These are phyloP conservation scores for Scenedesmus sp. DNA, from an alignment of 163 green algal genomes.

Conservation along the genomic window DNA sequence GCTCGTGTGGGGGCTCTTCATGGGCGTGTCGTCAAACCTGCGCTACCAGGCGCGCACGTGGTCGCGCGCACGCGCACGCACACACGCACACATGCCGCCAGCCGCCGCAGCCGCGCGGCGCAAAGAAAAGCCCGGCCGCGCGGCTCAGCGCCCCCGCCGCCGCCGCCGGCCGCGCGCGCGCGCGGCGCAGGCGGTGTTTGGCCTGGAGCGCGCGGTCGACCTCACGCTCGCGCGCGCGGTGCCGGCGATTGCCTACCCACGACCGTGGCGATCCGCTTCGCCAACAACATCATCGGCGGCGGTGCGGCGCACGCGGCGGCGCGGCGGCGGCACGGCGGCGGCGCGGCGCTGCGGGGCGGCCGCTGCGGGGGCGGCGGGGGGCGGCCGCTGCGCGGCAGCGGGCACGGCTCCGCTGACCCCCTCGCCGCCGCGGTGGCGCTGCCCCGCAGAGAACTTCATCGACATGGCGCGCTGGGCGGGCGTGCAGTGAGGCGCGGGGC, in stretches of 20 bases:
- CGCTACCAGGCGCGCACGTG: slow-evolving; percentile 79
- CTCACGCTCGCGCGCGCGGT: slow-evolving; percentile 75
- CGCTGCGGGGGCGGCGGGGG: too few species aligned
- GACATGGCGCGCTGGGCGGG: slow-evolving; percentile 91
- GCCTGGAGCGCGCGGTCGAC: slow-evolving; percentile 90
- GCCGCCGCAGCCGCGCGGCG: too few species aligned
- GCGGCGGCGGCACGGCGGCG: slow-evolving; percentile 63
- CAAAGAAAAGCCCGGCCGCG: too few species aligned
- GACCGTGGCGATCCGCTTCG: slow-evolving; percentile 86
- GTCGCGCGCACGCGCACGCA: not conserved
- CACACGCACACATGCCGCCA: not conserved
- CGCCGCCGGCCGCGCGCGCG: too few species aligned
- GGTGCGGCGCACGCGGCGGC: slow-evolving; percentile 83
- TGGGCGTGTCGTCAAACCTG: slow-evolving; percentile 92
- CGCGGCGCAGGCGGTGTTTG: slow-evolving; percentile 82
- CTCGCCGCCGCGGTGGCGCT: too few species aligned
- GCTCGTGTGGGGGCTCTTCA: slow-evolving; percentile 93
- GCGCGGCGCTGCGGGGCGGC: too few species aligned
- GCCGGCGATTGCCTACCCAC: slow-evolving; percentile 79
- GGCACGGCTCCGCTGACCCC: too few species aligned
- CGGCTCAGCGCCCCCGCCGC: too few species aligned
- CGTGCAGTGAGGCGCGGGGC: too few species aligned
- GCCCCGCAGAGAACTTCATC: slow-evolving; percentile 96
- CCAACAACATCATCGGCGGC: slow-evolving; percentile 93
- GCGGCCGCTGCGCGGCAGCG: too few species aligned